These are phyloP conservation scores for Penicillium sp. DNA, from an alignment of 2,329 filamentous ascomycete species.

Conservation along the genomic window DNA sequence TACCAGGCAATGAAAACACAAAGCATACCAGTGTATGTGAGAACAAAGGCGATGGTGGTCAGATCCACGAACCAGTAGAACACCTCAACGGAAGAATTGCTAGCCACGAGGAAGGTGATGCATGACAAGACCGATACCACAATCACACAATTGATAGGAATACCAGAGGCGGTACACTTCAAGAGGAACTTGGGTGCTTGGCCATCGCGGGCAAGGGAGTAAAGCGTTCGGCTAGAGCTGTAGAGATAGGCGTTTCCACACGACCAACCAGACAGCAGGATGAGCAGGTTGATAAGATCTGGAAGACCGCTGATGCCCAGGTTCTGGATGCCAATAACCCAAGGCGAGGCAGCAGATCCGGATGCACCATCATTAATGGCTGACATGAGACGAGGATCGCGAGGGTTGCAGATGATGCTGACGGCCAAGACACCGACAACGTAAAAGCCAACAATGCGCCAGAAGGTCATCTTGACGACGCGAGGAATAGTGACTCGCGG, in stretches of 20 bases:
- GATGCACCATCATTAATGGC: slow-evolving; percentile 59
- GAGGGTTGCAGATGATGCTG: slow-evolving; percentile 67
- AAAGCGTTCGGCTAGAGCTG: slow-evolving; percentile 53
- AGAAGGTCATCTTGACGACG: slow-evolving; percentile 75
- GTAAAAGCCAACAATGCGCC: slow-evolving; percentile 74
- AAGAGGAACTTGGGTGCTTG: slow-evolving; percentile 59
- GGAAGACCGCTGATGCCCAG: slow-evolving; percentile 68
- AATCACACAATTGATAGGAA: slow-evolving; percentile 70
- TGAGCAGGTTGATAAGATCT: slow-evolving; percentile 71
- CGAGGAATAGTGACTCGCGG: slow-evolving; percentile 69
- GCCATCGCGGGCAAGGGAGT: slow-evolving; percentile 47
- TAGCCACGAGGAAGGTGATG: slow-evolving; percentile 71
- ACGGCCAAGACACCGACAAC: slow-evolving; percentile 71
- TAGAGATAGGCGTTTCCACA: slow-evolving; percentile 68
- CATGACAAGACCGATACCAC: slow-evolving; percentile 66
- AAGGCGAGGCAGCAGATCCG: slow-evolving; percentile 68
- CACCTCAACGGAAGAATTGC: slow-evolving; percentile 62
- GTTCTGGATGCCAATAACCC: slow-evolving; percentile 70
- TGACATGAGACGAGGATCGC: slow-evolving; percentile 59
- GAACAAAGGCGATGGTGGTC: slow-evolving; percentile 35
- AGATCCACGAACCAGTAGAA: slow-evolving; percentile 71
- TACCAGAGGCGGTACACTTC: slow-evolving; percentile 60
- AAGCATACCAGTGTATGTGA: slow-evolving; percentile 63
- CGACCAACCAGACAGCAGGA: slow-evolving; percentile 71
- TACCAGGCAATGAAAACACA: slow-evolving; percentile 71